These are phyloP conservation scores for Apiotrichum mycotoxinovorans DNA, from an alignment of 1,284 basidiomycete genomes.

Conservation along the genomic window DNA sequence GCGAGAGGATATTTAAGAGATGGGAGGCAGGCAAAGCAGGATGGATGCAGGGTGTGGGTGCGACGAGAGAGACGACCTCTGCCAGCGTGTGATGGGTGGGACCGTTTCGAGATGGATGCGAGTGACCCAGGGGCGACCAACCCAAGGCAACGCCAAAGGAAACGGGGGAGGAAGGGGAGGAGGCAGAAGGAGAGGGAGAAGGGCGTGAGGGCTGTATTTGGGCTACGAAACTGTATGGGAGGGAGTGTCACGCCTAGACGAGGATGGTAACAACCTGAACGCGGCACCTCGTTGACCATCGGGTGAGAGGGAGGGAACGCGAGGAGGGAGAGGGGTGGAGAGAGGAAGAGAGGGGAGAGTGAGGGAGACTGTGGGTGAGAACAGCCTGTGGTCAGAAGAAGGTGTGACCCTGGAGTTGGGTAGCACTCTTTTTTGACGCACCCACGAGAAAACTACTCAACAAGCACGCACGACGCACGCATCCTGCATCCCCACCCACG, in stretches of 20 bases:
- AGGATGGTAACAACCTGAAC: constrained; percentile 4
- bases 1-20: constrained; percentile 15
- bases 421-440: background rate
- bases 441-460: background rate
- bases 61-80: background rate
- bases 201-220: constrained; percentile 13
- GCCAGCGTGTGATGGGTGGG: constrained; percentile 11
- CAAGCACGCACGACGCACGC: background rate
- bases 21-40: constrained; percentile 5
- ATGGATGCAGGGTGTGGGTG: background rate
- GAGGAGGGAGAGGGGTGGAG: too few species aligned
- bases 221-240: constrained; percentile 18
- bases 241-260: background rate
- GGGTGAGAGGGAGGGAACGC: constrained; percentile 2
- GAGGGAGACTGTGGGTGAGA: background rate
- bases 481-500: background rate
- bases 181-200: background rate
- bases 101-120: constrained; percentile 21
- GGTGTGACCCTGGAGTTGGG: background rate
- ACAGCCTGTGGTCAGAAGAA: background rate
- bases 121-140: background rate
- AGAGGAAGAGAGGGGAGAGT: too few species aligned
- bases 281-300: background rate
- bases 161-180: too few species aligned
- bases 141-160: background rate